Conservation (phyloP, 2,329 filamentous ascomycete species). For the Cercospora nicotianae region DNA sequence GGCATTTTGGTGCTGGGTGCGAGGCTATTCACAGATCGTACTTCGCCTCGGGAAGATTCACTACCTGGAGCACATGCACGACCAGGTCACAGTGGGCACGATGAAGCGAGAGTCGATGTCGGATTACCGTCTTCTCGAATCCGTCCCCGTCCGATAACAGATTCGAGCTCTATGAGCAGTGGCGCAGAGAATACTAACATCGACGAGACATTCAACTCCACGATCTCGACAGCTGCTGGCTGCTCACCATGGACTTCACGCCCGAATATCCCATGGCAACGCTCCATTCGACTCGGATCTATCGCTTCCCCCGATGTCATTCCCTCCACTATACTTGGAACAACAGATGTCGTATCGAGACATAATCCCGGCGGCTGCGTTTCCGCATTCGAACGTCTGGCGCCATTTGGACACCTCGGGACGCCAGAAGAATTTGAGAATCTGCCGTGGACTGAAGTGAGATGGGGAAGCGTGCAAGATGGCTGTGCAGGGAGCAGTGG, state of each 20-base stretch:
- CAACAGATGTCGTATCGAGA: not conserved
- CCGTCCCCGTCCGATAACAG: not conserved
- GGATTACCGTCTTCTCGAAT: not conserved
- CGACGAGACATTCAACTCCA: not conserved
- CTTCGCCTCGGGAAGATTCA: not conserved
- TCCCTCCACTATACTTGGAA: not conserved
- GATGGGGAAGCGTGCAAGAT: conserved; percentile 2
- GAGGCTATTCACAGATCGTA: not conserved
- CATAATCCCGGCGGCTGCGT: not conserved
- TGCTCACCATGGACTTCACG: not conserved
- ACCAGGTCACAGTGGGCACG: not conserved
- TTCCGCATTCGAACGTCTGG: not conserved
- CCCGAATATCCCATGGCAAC: not conserved
- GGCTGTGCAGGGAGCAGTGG: not conserved
- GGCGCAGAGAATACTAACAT: not conserved
- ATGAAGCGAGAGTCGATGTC: not conserved
- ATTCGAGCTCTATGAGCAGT: not conserved
- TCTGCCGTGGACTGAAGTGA: not conserved
- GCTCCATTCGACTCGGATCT: not conserved
- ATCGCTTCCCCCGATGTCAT: not conserved
- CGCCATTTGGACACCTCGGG: not conserved
- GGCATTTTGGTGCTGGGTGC: not conserved
- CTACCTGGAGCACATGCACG: not conserved
- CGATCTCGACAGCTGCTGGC: not conserved
- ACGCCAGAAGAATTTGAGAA: not conserved